Evolutionary conservation across 805 yeast species (phyloP).

Genomic region (Yarrowia sp.): DNA sequence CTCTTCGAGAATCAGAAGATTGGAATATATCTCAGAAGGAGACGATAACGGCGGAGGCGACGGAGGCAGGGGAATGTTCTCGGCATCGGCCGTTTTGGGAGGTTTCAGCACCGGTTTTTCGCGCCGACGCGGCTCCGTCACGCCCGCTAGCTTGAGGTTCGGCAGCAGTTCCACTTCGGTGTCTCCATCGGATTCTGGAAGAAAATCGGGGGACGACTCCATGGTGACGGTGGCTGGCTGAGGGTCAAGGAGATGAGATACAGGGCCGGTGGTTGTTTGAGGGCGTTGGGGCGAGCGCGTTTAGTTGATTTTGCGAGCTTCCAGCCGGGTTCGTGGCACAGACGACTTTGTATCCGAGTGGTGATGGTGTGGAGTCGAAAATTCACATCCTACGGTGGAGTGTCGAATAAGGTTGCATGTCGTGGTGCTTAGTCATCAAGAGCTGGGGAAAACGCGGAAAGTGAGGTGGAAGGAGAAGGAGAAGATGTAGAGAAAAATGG

Average conservation of each 20-base stretch:
- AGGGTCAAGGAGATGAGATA: neutral
- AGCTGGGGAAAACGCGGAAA: too few relatives aligned
- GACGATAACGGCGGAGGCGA: constrained; percentile 40
- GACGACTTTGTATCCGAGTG: neutral
- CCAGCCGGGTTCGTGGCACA: too few relatives aligned
- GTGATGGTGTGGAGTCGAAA: constrained; percentile 1
- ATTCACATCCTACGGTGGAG: constrained; percentile 24
- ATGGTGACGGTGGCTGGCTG: neutral
- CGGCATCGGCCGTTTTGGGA: constrained; percentile 3
- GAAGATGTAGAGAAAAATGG: too few relatives aligned
- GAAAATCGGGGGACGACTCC: constrained; percentile 9
- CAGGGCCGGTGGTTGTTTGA: too few relatives aligned
- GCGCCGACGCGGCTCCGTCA: constrained; percentile 24
- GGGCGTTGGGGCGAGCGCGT: too few relatives aligned
- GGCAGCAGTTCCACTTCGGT: constrained; percentile 32
- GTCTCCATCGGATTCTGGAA: constrained; percentile 36
- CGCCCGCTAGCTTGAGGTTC: constrained; percentile 7
- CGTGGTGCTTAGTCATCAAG: neutral
- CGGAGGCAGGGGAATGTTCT: constrained; percentile 22
- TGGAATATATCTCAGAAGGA: constrained; percentile 69
- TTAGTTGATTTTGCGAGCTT: too few relatives aligned
- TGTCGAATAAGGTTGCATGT: neutral
- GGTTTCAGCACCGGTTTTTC: constrained; percentile 19
- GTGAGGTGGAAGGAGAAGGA: neutral
- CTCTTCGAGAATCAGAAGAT: constrained; percentile 84